Conservation (phyloP, 441 rosid species). For the Populus hybrid region DNA sequence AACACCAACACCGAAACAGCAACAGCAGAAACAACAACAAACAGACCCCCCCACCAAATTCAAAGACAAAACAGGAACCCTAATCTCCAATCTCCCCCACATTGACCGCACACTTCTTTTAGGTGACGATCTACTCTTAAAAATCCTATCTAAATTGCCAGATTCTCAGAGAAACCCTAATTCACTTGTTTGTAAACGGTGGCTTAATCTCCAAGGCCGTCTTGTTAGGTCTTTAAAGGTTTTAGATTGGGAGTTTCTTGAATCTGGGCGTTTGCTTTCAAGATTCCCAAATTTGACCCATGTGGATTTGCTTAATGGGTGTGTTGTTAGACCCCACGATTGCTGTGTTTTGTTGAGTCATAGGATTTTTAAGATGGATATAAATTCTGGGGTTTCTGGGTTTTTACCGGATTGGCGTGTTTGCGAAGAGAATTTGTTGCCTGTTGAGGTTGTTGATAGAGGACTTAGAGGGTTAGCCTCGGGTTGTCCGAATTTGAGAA, state of each 20-base stretch:
- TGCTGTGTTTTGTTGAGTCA: conserved; percentile 43
- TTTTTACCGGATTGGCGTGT: conserved; percentile 38
- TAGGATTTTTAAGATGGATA: conserved; percentile 37
- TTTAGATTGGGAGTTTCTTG: conserved; percentile 62
- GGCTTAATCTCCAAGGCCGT: conserved; percentile 77
- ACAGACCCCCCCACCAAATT: conserved; percentile 21
- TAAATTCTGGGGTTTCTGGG: conserved; percentile 34
- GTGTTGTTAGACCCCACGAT: conserved; percentile 35
- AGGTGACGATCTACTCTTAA: conserved; percentile 54
- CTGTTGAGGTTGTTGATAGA: conserved; percentile 36
- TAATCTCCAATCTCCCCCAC: conserved; percentile 34
- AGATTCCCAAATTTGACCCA: conserved; percentile 70
- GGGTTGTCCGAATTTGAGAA: conserved; percentile 61
- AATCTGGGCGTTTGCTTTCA: conserved; percentile 51
- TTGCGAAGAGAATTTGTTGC: conserved; percentile 31
- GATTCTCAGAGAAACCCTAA: conserved; percentile 41
- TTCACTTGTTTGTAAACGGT: conserved; percentile 77
- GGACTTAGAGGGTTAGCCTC: conserved; percentile 49
- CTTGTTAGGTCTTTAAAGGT: conserved; percentile 58
- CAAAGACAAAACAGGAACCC: conserved; percentile 38
- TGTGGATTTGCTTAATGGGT: conserved; percentile 48
- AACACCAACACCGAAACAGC: conserved; percentile 12
- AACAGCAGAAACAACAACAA: neutral
- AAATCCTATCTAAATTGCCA: conserved; percentile 55
- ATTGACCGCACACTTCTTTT: conserved; percentile 64